Percentiles rank a stretch among this genome's conserved stretches.
These are phyloP conservation scores for Taiwanofungus camphoratus DNA, from an alignment of 1,284 basidiomycete genomes.

Conservation along the genomic window DNA sequence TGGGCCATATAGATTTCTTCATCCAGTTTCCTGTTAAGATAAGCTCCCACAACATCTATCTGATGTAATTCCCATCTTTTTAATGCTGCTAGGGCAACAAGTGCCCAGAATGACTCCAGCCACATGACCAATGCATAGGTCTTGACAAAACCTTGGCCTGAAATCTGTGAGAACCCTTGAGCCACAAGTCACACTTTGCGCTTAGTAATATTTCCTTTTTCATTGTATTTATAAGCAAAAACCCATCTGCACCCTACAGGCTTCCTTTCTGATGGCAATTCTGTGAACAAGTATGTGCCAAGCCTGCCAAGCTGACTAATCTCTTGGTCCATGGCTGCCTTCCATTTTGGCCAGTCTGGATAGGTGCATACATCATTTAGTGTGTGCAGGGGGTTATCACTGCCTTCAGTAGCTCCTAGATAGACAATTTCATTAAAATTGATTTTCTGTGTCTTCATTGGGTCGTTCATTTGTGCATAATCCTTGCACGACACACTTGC, in stretches of 20 bases:
- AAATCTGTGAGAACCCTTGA: too few species aligned
- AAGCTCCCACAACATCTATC: constrained; percentile 33
- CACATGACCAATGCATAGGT: too few species aligned
- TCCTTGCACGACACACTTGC: too few species aligned
- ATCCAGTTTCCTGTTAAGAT: constrained; percentile 31
- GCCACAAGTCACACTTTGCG: too few species aligned
- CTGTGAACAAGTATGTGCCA: constrained; percentile 18
- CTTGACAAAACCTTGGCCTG: too few species aligned
- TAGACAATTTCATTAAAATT: background rate
- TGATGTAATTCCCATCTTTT: constrained; percentile 20
- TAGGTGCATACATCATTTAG: background rate
- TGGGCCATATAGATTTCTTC: constrained; percentile 37
- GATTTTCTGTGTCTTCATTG: too few species aligned
- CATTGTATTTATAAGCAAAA: constrained; percentile 23
- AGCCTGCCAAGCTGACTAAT: constrained; percentile 20
- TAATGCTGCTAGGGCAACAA: background rate
- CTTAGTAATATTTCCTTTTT: constrained; percentile 18
- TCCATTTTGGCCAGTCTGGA: constrained; percentile 25
- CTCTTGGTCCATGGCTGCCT: constrained; percentile 28
- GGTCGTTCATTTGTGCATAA: too few species aligned
- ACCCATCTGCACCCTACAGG: too few species aligned
- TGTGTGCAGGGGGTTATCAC: background rate
- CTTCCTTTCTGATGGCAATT: constrained; percentile 14
- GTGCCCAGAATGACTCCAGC: constrained; percentile 16
- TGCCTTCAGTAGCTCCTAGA: background rate